phyloP scores from a whole-genome alignment of 2,329 filamentous ascomycete genomes.

The Hypoxylon sp. region DNA sequence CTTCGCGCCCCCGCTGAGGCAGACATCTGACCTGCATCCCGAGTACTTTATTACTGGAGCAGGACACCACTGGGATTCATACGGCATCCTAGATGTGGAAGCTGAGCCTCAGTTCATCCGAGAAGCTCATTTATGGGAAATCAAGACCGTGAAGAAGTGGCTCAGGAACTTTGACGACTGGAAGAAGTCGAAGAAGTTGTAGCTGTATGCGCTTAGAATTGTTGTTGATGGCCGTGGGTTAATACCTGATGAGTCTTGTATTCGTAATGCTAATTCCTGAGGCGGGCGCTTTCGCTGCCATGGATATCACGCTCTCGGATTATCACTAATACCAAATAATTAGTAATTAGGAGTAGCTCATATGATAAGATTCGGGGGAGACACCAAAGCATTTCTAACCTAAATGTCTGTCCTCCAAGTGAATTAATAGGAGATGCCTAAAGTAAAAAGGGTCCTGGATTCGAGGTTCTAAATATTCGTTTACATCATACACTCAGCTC shows the following conservation, averaged over 20 bases:
- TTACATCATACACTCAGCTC: too few species aligned
- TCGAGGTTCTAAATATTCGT: too few species aligned
- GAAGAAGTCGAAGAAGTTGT: conserved; percentile 40
- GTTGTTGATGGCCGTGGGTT: neutral
- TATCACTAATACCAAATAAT: conserved; percentile 5
- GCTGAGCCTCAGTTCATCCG: conserved; percentile 66
- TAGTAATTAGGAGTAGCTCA: conserved; percentile 1
- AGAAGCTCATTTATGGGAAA: conserved; percentile 66
- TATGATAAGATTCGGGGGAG: neutral
- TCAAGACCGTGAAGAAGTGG: conserved; percentile 66
- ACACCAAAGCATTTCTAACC: neutral
- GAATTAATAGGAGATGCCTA: neutral
- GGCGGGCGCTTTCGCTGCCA: neutral
- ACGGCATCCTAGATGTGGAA: conserved; percentile 57
- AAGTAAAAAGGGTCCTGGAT: neutral
- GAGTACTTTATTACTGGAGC: conserved; percentile 65
- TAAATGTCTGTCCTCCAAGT: neutral
- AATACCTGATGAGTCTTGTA: neutral
- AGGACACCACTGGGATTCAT: conserved; percentile 68
- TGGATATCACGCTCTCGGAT: neutral
- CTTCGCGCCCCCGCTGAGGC: conserved; percentile 55
- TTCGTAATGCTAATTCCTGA: conserved; percentile 2
- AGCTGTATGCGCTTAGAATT: neutral
- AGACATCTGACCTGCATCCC: conserved; percentile 61
- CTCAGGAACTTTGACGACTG: conserved; percentile 53